A percentile compares a stretch with the other conserved stretches of the same genome.
Conservation (phyloP, 305 asterid species). For the Solanum chacoense region DNA sequence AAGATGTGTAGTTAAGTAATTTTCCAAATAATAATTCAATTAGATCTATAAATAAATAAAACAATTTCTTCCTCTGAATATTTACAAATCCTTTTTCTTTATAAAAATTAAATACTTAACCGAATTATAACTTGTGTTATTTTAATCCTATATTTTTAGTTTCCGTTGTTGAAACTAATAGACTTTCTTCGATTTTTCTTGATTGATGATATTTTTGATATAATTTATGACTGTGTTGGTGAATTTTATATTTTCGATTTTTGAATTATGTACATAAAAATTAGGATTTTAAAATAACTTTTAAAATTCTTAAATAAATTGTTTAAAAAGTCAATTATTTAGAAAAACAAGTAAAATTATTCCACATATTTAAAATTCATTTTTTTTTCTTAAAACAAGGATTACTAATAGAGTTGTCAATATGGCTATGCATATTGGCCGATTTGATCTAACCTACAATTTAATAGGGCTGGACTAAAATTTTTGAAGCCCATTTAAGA, state of each 20-base stretch:
- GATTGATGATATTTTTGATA: background rate
- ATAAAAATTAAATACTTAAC: background rate
- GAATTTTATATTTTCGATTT: too few relatives aligned
- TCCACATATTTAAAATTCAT: background rate
- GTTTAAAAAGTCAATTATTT: background rate
- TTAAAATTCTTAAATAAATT: too few relatives aligned
- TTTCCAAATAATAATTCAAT: too few relatives aligned
- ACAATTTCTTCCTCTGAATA: too few relatives aligned
- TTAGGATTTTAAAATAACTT: background rate
- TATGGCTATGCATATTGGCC: too few relatives aligned
- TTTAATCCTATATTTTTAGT: background rate
- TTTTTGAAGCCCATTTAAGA: too few relatives aligned
- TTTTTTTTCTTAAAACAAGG: background rate
- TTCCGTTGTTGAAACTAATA: background rate
- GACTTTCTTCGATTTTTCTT: background rate
- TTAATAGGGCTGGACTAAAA: too few relatives aligned
- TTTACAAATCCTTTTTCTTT: background rate
- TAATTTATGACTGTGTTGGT: background rate
- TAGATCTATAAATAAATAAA: too few relatives aligned
- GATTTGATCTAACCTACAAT: too few relatives aligned
- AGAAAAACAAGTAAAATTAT: background rate
- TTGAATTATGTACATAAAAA: background rate
- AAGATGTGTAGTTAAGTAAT: too few relatives aligned
- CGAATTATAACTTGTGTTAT: background rate
- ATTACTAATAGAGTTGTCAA: too few relatives aligned